A percentile compares a stretch with the other conserved stretches of the same genome.
phyloP scores from a whole-genome alignment of 768 basidiomycete genomes.

The Krasilnikovozyma curviuscula region DNA sequence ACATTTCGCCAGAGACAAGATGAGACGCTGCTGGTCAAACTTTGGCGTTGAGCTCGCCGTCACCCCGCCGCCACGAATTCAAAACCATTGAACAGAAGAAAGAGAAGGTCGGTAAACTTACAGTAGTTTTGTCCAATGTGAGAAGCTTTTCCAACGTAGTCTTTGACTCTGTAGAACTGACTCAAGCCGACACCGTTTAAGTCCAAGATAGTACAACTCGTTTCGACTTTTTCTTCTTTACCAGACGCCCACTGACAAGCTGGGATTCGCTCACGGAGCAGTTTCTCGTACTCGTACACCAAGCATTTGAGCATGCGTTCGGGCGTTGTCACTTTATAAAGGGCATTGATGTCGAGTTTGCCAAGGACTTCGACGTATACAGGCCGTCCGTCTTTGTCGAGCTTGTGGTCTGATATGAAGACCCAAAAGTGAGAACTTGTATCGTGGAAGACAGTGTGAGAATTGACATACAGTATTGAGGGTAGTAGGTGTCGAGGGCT shows the following conservation, averaged over 20 bases:
- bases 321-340: constrained; percentile 61
- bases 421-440: not conserved
- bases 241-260: constrained; percentile 45
- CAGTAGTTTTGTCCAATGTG: constrained; percentile 69
- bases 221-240: constrained; percentile 86
- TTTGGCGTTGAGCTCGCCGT: too few species aligned
- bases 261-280: constrained; percentile 57
- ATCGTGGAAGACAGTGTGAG: not conserved
- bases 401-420: not conserved
- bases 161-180: constrained; percentile 73
- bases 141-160: constrained; percentile 61
- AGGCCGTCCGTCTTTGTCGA: constrained; percentile 70
- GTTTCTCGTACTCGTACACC: constrained; percentile 84
- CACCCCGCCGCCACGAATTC: too few species aligned
- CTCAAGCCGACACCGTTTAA: constrained; percentile 43
- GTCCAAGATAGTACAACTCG: constrained; percentile 93
- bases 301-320: constrained; percentile 77
- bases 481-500: constrained; percentile 78
- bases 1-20: too few species aligned
- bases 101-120: constrained; percentile 13
- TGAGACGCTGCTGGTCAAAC: too few species aligned
- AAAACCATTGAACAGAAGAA: not conserved
- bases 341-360: constrained; percentile 62
- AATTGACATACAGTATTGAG: constrained; percentile 46
- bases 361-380: constrained; percentile 88